phyloP scores from a whole-genome alignment of 2,329 filamentous ascomycete genomes.

The Coniochaeta prunicola region DNA sequence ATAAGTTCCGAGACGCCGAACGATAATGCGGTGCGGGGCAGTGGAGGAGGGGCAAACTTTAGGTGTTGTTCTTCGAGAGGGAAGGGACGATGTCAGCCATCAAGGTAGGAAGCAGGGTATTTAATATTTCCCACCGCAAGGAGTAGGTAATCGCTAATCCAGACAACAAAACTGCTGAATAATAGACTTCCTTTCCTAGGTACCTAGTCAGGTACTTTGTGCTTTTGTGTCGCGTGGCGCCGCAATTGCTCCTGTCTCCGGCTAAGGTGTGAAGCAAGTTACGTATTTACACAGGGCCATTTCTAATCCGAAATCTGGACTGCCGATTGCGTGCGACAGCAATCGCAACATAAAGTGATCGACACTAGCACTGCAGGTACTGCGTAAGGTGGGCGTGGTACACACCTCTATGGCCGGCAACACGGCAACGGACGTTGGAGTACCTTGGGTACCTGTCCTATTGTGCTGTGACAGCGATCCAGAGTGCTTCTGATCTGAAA shows the following conservation, averaged over 20 bases:
- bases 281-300: neutral
- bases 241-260: neutral
- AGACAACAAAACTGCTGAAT: neutral
- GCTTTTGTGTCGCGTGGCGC: neutral
- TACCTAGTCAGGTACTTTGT: too few relatives aligned
- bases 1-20: neutral
- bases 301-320: neutral
- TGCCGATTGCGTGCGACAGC: neutral
- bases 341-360: neutral
- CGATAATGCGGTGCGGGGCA: neutral
- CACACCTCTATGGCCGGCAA: neutral
- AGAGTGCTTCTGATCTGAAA: slow-evolving; percentile 1
- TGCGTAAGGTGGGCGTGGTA: neutral
- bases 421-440: neutral
- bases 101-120: neutral
- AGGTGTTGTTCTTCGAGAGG: neutral
- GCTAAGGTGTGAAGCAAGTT: neutral
- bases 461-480: neutral
- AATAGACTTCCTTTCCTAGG: neutral
- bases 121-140: neutral
- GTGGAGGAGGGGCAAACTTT: neutral
- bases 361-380: neutral
- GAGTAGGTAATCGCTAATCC: neutral
- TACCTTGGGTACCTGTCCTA: neutral
- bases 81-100: neutral